Evolutionary conservation across 768 basidiomycete genomes (phyloP).

Genomic region (Mycena pura): DNA sequence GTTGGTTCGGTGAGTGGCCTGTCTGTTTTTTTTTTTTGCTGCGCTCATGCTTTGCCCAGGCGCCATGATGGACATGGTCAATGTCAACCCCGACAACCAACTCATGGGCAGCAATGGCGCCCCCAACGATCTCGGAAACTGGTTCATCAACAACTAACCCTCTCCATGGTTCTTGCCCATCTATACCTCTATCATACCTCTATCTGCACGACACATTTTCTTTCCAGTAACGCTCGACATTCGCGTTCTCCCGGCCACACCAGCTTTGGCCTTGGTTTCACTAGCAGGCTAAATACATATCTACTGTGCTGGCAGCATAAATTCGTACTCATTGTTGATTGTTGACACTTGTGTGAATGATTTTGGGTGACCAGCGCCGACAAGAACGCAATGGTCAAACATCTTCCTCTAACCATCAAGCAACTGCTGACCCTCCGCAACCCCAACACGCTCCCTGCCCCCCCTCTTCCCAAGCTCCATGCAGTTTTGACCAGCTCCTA

Average conservation of each 20-base stretch:
- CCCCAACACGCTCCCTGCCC: slow-evolving; percentile 64
- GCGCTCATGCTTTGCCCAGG: neutral
- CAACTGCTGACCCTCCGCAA: slow-evolving; percentile 73
- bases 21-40: neutral
- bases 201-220: neutral
- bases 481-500: slow-evolving; percentile 66
- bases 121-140: slow-evolving; percentile 53
- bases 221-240: slow-evolving; percentile 14
- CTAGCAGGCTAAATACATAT: slow-evolving; percentile 22
- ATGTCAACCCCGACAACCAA: slow-evolving; percentile 61
- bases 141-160: slow-evolving; percentile 26
- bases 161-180: slow-evolving; percentile 9
- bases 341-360: neutral
- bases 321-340: neutral
- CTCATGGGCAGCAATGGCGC: slow-evolving; percentile 54
- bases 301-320: slow-evolving; percentile 18
- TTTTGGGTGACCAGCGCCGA: too few relatives aligned
- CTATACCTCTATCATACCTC: slow-evolving; percentile 15
- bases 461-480: slow-evolving; percentile 59
- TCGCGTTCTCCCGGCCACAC: slow-evolving; percentile 22
- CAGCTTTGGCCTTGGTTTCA: slow-evolving; percentile 20
- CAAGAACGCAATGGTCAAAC: slow-evolving; percentile 44
- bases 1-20: slow-evolving; percentile 74
- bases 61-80: slow-evolving; percentile 48
- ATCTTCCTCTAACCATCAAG: slow-evolving; percentile 73